These are phyloP conservation scores for Pisolithus albus DNA, from an alignment of 768 basidiomycete genomes.

Conservation along the genomic window DNA sequence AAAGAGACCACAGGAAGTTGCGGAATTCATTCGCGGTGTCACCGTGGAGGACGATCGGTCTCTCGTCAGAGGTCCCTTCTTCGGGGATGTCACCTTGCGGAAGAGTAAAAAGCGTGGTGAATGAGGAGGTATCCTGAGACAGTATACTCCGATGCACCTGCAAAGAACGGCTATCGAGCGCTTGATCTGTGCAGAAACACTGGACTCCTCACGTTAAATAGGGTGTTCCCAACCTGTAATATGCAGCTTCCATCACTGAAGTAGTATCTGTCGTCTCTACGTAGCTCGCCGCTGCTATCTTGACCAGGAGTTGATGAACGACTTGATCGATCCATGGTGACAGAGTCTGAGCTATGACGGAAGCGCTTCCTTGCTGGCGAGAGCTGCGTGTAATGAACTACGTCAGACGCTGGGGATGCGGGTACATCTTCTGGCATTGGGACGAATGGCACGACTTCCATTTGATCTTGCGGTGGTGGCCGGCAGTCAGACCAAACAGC, in stretches of 20 bases:
- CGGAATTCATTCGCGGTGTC: slow-evolving; percentile 62
- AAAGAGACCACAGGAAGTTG: slow-evolving; percentile 71
- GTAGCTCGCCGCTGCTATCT: slow-evolving; percentile 9
- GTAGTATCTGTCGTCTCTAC: slow-evolving; percentile 52
- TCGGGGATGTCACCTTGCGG: slow-evolving; percentile 45
- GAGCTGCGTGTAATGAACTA: slow-evolving; percentile 3
- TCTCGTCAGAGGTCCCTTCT: slow-evolving; percentile 60
- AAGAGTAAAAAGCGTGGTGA: slow-evolving; percentile 58
- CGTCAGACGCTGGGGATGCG: background rate
- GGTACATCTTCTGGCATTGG: slow-evolving; percentile 14
- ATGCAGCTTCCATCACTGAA: slow-evolving; percentile 65
- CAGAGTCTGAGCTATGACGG: slow-evolving; percentile 6
- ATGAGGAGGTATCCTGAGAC: slow-evolving; percentile 58
- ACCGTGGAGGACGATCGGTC: slow-evolving; percentile 57
- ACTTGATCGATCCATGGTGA: slow-evolving; percentile 1
- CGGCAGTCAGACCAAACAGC: no score
- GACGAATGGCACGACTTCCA: slow-evolving; percentile 14
- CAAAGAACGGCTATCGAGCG: background rate
- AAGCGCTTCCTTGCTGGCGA: slow-evolving; percentile 7
- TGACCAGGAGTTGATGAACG: background rate
- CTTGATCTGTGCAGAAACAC: background rate
- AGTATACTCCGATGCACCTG: slow-evolving; percentile 57
- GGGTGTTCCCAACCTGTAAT: slow-evolving; percentile 50
- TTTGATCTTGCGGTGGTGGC: slow-evolving; percentile 11
- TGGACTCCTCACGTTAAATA: slow-evolving; percentile 55